Evolutionary conservation across 768 basidiomycete species (phyloP), one percentile per base, ranked within the genome.

Genomic region (Hypholoma sublateritium): DNA sequence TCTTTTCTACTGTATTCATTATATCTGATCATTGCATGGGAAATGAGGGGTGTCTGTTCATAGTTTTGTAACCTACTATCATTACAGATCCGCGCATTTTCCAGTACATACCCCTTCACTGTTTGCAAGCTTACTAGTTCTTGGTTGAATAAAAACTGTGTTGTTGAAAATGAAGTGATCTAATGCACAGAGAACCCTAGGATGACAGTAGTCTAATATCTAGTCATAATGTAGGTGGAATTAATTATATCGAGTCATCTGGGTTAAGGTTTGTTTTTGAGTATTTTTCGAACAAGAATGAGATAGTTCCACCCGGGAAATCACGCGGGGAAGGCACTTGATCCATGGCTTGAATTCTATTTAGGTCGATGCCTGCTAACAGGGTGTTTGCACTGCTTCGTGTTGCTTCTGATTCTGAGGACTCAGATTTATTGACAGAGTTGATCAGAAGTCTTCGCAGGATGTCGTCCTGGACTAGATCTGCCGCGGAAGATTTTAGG

Each of bases 221-320:
- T 41, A 13, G 14, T 41, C 14, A 16, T 41, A 41, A 16, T 7
- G 9, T 36, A 7, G 14, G 35, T 36, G 8, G 14, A 13, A 9
- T 1, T 17, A 41, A 9, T 41, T 13, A 14, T 41, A 13, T 2
- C 4, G 19, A 45, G 3, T 24, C n/a, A 28, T 45, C n/a, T 17
- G n/a, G 21, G n/a, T 55, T 55, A 17, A 64, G 42, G 45, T 44
- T 53, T 32, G 52, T 58, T 51, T 57, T 58, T 51, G 62, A 60
- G 45, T 36, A 62, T 64, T 79, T 86, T 67, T 91, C 88, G 61
- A 94, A 93, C 12, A 93, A 63, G 66, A 89, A 92, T 7, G 88
- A 87, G 16, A 93, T 70, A 1, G 87, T 85, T 0, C 91, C 91
- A 2, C 86, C 88, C 5, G 80, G 75, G 12, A 87, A 73, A 22